phyloP scores from a whole-genome alignment of 371 early-diverging fungal genomes.

The Zopfochytrium polystomum region DNA sequence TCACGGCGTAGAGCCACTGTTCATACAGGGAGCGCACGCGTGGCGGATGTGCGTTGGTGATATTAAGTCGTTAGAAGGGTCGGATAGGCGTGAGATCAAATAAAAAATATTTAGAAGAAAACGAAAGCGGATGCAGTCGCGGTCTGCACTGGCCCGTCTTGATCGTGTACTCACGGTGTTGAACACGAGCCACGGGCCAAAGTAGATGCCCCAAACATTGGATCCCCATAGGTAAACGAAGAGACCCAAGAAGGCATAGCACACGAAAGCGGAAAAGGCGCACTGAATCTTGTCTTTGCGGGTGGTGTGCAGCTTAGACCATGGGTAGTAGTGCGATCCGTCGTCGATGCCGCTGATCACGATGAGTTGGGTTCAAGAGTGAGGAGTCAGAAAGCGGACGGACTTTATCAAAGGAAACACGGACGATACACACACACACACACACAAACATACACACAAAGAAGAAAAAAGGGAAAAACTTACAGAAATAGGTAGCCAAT shows the following conservation, averaged over 20 bases:
- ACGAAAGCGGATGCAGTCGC: background rate
- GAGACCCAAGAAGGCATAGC: constrained; percentile 17
- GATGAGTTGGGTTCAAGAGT: background rate
- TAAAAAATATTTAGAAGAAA: too few species aligned
- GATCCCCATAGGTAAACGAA: constrained; percentile 18
- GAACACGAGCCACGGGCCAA: constrained; percentile 36
- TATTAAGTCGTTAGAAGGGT: too few species aligned
- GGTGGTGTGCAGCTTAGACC: constrained; percentile 28
- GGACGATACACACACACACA: background rate
- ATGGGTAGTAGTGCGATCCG: constrained; percentile 36
- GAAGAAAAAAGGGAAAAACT: background rate
- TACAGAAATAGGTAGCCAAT: constrained; percentile 28
- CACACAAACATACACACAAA: too few species aligned
- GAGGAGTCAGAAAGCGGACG: background rate
- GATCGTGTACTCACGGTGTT: constrained; percentile 35
- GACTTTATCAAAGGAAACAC: background rate
- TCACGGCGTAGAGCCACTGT: constrained; percentile 37
- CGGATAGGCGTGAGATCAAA: background rate
- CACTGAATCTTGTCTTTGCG: constrained; percentile 24
- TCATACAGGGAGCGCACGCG: constrained; percentile 4
- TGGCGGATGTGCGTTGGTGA: too few species aligned
- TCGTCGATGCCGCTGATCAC: constrained; percentile 28
- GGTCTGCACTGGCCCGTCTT: too few species aligned
- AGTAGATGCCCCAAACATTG: constrained; percentile 19
- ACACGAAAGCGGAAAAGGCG: constrained; percentile 24